These are phyloP conservation scores for Colletotrichum lupini DNA, from an alignment of 2,329 filamentous ascomycete species.

Conservation along the genomic window DNA sequence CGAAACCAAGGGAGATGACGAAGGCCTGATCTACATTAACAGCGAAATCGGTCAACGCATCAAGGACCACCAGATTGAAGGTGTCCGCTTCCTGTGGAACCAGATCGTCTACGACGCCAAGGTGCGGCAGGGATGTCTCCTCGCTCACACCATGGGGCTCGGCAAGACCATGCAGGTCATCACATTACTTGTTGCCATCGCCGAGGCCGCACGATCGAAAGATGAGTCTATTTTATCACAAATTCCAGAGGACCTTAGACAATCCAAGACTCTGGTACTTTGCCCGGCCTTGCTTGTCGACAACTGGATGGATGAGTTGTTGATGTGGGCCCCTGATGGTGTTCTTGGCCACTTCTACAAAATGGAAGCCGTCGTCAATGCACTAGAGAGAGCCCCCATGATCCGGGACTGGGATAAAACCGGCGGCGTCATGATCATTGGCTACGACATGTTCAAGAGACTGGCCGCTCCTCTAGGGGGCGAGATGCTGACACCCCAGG, in stretches of 20 bases:
- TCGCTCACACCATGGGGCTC: slow-evolving; percentile 91
- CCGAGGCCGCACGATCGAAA: slow-evolving; percentile 70
- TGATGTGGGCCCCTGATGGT: slow-evolving; percentile 71
- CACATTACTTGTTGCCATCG: slow-evolving; percentile 80
- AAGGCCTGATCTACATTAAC: slow-evolving; percentile 73
- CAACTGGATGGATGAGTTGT: slow-evolving; percentile 86
- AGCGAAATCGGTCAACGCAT: slow-evolving; percentile 72
- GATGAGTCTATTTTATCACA: slow-evolving; percentile 70
- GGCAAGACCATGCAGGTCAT: slow-evolving; percentile 95
- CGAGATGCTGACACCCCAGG: slow-evolving; percentile 35
- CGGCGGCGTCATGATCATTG: slow-evolving; percentile 81
- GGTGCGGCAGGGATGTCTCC: slow-evolving; percentile 77
- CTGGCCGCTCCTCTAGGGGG: slow-evolving; percentile 45
- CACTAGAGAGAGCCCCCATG: slow-evolving; percentile 51
- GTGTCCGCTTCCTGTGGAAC: slow-evolving; percentile 90
- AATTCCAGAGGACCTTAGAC: slow-evolving; percentile 73
- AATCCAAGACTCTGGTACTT: slow-evolving; percentile 75
- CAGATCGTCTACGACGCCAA: slow-evolving; percentile 74
- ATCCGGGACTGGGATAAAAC: slow-evolving; percentile 69
- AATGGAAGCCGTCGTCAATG: slow-evolving; percentile 57
- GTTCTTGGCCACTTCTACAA: slow-evolving; percentile 67
- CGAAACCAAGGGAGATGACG: slow-evolving; percentile 68
- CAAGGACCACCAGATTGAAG: slow-evolving; percentile 83
- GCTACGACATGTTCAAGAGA: slow-evolving; percentile 75
- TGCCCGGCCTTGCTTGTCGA: slow-evolving; percentile 80